phyloP scores from a whole-genome alignment of 1,139 yeast genomes.

The Sugiyamaella castrensis region DNA sequence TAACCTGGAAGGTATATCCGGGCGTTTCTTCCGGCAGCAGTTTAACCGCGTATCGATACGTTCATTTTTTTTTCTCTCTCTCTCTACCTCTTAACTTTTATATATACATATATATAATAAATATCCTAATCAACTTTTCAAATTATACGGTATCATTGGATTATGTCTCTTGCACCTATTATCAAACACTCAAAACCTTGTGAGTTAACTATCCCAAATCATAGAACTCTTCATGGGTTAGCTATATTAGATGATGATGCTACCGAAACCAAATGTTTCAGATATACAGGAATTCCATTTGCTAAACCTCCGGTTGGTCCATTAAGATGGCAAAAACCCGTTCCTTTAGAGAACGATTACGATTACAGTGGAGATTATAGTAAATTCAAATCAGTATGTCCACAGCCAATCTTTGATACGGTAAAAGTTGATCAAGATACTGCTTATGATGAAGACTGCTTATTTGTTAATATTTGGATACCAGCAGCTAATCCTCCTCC shows the following conservation, averaged over 20 bases:
- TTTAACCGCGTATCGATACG: no score
- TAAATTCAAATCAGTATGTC: constrained; percentile 36
- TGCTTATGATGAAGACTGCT: constrained; percentile 39
- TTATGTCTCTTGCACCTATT: background rate
- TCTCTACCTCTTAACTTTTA: no score
- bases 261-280: constrained; percentile 14
- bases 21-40: no score
- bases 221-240: constrained; percentile 3
- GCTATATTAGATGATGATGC: constrained; percentile 2
- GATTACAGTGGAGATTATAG: constrained; percentile 41
- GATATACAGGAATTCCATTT: constrained; percentile 27
- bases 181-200: constrained; percentile 1
- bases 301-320: constrained; percentile 32
- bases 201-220: background rate
- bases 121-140: no score
- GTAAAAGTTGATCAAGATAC: constrained; percentile 32
- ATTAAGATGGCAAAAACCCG: constrained; percentile 34
- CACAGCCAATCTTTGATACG: constrained; percentile 34
- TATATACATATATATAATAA: no score
- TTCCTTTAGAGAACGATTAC: constrained; percentile 33
- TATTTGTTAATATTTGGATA: constrained; percentile 43
- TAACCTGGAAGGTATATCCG: no score
- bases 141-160: no score
- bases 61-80: no score
- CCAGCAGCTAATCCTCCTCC: constrained; percentile 39